These are phyloP conservation scores for Podospora conica DNA, from an alignment of 495 filamentous ascomycete species.

Conservation along the genomic window DNA sequence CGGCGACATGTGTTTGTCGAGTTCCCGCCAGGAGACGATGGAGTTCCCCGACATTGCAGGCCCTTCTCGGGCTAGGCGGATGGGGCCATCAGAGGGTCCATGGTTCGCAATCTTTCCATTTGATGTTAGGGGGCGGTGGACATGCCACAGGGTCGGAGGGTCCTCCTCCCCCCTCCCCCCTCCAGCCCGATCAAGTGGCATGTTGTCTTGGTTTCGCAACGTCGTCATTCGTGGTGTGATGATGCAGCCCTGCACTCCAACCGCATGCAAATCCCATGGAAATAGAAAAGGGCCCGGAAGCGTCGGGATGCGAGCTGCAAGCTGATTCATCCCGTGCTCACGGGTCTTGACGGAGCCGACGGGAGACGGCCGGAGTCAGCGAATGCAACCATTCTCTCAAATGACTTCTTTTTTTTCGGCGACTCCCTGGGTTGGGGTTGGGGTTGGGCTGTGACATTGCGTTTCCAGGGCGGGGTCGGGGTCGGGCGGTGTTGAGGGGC, in stretches of 20 bases:
- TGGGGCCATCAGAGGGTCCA: not conserved
- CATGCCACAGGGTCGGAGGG: not conserved
- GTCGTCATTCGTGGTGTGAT: not conserved
- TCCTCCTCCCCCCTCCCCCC: no score
- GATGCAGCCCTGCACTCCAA: not conserved
- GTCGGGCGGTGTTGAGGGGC: no score
- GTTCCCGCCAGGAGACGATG: not conserved
- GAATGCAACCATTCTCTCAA: not conserved
- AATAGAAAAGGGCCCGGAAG: not conserved
- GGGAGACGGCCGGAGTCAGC: not conserved
- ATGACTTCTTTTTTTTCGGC: not conserved
- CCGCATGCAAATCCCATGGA: not conserved
- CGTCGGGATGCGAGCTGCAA: not conserved
- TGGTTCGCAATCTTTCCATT: not conserved
- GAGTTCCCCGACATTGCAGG: not conserved
- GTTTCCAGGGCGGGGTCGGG: not conserved
- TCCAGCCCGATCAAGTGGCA: not conserved
- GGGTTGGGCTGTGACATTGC: not conserved
- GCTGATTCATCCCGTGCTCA: not conserved
- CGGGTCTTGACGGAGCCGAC: not conserved
- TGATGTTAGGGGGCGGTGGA: not conserved
- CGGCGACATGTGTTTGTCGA: no score
- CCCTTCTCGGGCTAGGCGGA: not conserved
- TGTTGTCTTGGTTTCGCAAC: not conserved
- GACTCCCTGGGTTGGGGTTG: no score